phyloP scores from a whole-genome alignment of 73 alveolate genomes.

The Tetrahymena elliotti region DNA sequence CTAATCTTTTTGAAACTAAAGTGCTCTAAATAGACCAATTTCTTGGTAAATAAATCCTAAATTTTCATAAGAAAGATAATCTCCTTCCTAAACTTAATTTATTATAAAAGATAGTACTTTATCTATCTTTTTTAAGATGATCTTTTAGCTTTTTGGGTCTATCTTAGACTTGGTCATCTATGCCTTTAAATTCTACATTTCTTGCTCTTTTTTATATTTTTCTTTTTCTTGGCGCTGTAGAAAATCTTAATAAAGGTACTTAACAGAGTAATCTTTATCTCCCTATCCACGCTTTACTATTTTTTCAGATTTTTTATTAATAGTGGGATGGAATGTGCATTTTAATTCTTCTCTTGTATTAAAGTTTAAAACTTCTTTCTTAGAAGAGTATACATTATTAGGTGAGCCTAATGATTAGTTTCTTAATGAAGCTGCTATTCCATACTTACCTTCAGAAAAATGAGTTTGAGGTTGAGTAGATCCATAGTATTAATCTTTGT shows the following conservation, averaged over 20 bases:
- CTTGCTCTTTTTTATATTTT: neutral
- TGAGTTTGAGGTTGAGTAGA: neutral
- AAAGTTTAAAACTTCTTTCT: neutral
- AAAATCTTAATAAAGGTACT: neutral
- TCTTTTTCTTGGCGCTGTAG: neutral
- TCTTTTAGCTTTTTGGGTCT: neutral
- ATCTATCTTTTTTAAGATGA: neutral
- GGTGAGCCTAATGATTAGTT: neutral
- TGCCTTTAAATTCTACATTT: neutral
- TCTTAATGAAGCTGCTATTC: neutral
- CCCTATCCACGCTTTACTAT: neutral
- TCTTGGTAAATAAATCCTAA: neutral
- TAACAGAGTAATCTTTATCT: neutral
- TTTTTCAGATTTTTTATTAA: neutral
- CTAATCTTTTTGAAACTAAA: neutral
- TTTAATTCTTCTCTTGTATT: neutral
- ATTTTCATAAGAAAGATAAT: neutral
- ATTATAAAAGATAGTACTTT: neutral
- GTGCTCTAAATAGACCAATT: neutral
- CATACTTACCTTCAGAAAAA: neutral
- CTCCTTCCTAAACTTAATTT: neutral
- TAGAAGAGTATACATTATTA: neutral
- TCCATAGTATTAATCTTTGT: neutral
- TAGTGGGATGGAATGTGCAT: neutral
- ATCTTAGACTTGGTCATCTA: neutral